Evolutionary conservation across 371 early-diverging fungal genomes (phyloP), one percentile per base, ranked within the genome.

Genomic region (Aphelidium insulamus): DNA sequence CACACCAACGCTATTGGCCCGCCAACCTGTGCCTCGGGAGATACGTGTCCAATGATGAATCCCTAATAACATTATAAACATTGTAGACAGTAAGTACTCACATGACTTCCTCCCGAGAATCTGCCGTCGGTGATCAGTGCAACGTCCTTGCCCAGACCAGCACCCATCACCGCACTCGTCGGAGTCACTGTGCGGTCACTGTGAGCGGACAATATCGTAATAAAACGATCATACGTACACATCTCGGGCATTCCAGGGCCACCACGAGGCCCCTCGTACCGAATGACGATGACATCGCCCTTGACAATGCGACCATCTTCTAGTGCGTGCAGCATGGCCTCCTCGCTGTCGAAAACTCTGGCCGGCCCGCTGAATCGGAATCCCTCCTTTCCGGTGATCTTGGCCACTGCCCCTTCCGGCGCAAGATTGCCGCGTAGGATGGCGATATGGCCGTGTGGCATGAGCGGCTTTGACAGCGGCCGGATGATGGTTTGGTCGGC

Each of bases 301-400:
- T 83, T 83, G 44, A 46, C 52, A 43, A 86, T 77, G 46, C 76
- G 56, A 15, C 62, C 62, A 12, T 58, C 56, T 54, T 86, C 87
- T 33, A 88, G 48, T 7, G 88, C 79, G 11, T 43, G 49, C 45
- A 90, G 57, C 73, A 90, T 81, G 19, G 68, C 79, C 37, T 78
- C 73, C 49, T 94, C 95, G 21, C 68, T 63, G 39, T 94, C 85
- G 46, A 72, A 94, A 21, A 84, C 85, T 30, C 70, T 68, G 26
- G 95, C 91, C 0, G 55, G 52, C 15, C 95, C 95, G 24, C 57
- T 50, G 44, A 94, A 94, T 34, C 40, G 29, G 4, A 86, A 57
- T 12, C 95, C 95, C 56, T 94, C 90, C 56, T 94, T 94, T 39
- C 95, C 95, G 4, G 95, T 94, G 49, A 94, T 94, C 59, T 94